Evolutionary conservation across 768 basidiomycete genomes (phyloP).

Genomic region (Suillus cothurnatus): DNA sequence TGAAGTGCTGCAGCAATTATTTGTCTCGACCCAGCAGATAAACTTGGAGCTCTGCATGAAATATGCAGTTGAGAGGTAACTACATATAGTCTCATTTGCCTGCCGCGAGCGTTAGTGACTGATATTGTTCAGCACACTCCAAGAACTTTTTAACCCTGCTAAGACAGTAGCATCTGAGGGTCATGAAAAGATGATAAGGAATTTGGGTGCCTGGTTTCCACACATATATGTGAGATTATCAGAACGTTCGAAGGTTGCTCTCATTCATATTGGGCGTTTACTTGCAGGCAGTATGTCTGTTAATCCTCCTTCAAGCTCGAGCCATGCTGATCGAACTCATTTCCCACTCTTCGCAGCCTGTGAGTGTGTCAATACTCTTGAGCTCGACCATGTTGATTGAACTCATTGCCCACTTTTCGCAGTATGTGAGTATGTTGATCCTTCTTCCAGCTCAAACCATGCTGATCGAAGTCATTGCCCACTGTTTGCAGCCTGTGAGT

Average conservation of each 20-base stretch:
- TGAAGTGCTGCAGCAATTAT: constrained; percentile 18
- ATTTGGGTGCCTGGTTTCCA: background rate
- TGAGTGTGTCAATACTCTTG: background rate
- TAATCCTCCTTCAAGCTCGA: background rate
- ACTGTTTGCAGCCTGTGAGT: background rate
- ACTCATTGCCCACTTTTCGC: background rate
- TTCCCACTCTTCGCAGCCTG: background rate
- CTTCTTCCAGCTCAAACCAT: background rate
- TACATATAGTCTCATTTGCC: background rate
- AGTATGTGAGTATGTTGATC: too few species aligned
- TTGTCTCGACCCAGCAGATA: constrained; percentile 28
- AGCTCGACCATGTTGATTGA: background rate
- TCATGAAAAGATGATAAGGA: background rate
- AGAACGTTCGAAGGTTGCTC: background rate
- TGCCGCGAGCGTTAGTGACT: too few species aligned
- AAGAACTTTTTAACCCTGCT: too few species aligned
- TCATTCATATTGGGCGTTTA: background rate
- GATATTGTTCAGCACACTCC: background rate
- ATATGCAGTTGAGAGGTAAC: constrained; percentile 5
- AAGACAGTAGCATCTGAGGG: too few species aligned
- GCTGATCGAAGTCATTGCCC: background rate
- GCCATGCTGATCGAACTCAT: background rate
- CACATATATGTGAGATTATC: background rate
- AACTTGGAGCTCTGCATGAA: constrained; percentile 21
- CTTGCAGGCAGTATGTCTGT: background rate